Evolutionary conservation across 495 filamentous ascomycete genomes (phyloP).

Genomic region (Glonium stellatum): DNA sequence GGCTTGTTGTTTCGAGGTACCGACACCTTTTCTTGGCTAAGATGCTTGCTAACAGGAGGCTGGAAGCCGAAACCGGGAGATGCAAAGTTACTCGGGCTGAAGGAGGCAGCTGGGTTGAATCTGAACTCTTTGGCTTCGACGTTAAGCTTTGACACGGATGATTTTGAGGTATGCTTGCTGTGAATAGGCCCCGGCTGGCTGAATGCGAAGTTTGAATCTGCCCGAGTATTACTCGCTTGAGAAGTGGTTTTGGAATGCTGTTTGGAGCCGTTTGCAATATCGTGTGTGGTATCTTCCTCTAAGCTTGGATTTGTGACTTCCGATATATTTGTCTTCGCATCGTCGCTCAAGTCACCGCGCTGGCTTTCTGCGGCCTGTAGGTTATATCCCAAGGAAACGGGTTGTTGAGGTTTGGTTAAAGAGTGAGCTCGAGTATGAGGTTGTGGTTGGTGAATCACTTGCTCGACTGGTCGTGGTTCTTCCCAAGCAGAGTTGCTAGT

Average conservation of each 20-base stretch:
- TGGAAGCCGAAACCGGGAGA: constrained; percentile 54
- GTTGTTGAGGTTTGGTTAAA: constrained; percentile 21
- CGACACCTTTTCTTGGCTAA: neutral
- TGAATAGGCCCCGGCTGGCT: constrained; percentile 24
- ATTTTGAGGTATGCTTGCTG: constrained; percentile 53
- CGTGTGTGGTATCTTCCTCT: constrained; percentile 11
- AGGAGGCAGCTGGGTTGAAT: constrained; percentile 60
- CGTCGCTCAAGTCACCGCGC: constrained; percentile 20
- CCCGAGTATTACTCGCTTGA: constrained; percentile 47
- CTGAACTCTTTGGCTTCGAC: constrained; percentile 83
- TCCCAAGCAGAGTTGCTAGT: constrained; percentile 39
- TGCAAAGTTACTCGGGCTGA: constrained; percentile 51
- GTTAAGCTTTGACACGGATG: constrained; percentile 72
- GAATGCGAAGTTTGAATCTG: constrained; percentile 35
- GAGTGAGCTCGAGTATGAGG: constrained; percentile 50
- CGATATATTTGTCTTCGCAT: constrained; percentile 23
- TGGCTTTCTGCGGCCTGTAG: constrained; percentile 16
- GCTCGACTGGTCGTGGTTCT: constrained; percentile 29
- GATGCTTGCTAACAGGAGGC: constrained; percentile 29
- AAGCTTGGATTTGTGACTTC: constrained; percentile 27
- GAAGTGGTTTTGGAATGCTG: constrained; percentile 25
- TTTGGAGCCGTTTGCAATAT: constrained; percentile 10
- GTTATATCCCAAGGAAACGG: constrained; percentile 17
- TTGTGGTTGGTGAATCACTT: constrained; percentile 54
- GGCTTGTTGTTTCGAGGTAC: constrained; percentile 15